Conservation (phyloP, 2,329 filamentous ascomycete species). For the Fusarium zealandicum region DNA sequence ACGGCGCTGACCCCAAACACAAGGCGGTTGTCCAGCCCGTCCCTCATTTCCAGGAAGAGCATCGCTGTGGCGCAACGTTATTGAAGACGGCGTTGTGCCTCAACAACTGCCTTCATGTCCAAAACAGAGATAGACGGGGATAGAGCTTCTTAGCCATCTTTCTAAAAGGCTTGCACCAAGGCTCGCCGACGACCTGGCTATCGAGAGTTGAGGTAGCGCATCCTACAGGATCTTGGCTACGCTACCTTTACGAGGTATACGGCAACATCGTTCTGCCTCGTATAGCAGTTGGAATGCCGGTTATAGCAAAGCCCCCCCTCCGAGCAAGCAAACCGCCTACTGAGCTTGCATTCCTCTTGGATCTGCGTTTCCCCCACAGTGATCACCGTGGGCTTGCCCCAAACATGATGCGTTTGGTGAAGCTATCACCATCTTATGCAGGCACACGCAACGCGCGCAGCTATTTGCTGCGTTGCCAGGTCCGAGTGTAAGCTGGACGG, state of each 20-base stretch:
- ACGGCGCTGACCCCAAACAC: slow-evolving; percentile 6
- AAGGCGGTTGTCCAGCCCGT: neutral
- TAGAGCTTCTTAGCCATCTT: neutral
- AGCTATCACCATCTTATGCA: slow-evolving; percentile 1
- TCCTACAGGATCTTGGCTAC: neutral
- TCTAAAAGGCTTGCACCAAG: neutral
- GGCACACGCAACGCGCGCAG: neutral
- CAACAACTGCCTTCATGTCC: neutral
- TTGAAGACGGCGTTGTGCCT: slow-evolving; percentile 10
- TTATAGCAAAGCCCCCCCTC: slow-evolving; percentile 5
- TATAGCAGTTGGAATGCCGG: neutral
- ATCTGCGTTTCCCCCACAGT: neutral
- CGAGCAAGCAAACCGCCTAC: neutral
- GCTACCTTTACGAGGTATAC: neutral
- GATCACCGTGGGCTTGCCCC: neutral
- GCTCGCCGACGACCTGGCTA: neutral
- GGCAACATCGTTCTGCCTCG: neutral
- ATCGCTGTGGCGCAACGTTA: slow-evolving; percentile 30
- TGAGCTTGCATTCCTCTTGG: slow-evolving; percentile 3
- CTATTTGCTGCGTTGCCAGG: neutral
- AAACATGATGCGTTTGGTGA: neutral
- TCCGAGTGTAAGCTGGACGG: neutral
- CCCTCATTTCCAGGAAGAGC: slow-evolving; percentile 6
- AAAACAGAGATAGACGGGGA: neutral
- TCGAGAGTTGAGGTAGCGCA: neutral